phyloP scores from a whole-genome alignment of 2,329 filamentous ascomycete species.

The Diaporthe vaccinii region DNA sequence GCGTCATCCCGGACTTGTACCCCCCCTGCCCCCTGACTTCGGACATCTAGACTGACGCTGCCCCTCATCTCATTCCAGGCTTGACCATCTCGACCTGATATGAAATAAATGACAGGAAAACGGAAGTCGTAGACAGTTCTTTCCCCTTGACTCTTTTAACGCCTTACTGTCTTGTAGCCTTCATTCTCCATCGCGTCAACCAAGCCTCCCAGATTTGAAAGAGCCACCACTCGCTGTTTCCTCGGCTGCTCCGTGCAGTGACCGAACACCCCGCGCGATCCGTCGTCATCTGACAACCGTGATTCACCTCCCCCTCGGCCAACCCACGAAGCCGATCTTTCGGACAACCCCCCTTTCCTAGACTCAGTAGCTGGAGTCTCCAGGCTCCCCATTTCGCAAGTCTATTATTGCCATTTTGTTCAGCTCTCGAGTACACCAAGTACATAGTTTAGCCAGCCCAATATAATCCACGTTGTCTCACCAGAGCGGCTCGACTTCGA shows the following conservation, averaged over 20 bases:
- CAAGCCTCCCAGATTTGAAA: neutral
- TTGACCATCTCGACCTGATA: slow-evolving; percentile 5
- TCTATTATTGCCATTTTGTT: slow-evolving; percentile 27
- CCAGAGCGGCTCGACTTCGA: slow-evolving; percentile 35
- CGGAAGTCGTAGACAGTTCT: neutral
- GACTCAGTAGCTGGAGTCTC: slow-evolving; percentile 22
- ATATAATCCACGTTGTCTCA: slow-evolving; percentile 60
- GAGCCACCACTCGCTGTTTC: slow-evolving; percentile 13
- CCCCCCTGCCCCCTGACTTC: slow-evolving; percentile 18
- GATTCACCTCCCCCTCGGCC: slow-evolving; percentile 20
- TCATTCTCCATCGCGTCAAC: neutral
- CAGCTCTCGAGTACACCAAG: slow-evolving; percentile 46
- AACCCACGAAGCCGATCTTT: slow-evolving; percentile 15
- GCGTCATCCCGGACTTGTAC: slow-evolving; percentile 11
- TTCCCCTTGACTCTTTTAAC: neutral
- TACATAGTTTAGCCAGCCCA: slow-evolving; percentile 66
- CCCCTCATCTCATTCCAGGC: slow-evolving; percentile 31
- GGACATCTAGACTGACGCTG: slow-evolving; percentile 8
- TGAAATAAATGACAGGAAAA: neutral
- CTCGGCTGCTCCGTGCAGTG: slow-evolving; percentile 1
- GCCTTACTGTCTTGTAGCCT: neutral
- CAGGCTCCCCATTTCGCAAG: slow-evolving; percentile 6
- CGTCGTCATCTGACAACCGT: slow-evolving; percentile 36
- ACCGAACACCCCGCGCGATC: slow-evolving; percentile 26
- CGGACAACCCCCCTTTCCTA: slow-evolving; percentile 8